phyloP scores from a whole-genome alignment of 2,329 filamentous ascomycete species.

The Fusarium multiceps region DNA sequence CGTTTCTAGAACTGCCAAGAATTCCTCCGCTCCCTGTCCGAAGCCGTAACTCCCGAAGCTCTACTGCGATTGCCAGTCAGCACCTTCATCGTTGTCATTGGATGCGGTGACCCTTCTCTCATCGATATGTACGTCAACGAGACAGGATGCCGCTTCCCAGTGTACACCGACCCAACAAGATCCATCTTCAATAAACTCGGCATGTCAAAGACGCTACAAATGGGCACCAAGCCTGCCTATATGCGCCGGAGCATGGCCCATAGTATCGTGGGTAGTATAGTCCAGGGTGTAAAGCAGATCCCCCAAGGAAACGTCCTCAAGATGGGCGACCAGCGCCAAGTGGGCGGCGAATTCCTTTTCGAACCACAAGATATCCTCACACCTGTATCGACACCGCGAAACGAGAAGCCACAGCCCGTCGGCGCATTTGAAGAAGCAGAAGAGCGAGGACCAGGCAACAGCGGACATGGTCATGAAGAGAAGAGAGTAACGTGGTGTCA shows the following conservation, averaged over 20 bases:
- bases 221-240: constrained; percentile 73
- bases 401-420: constrained; percentile 46
- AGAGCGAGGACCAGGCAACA: constrained; percentile 3
- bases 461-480: constrained; percentile 53
- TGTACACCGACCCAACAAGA: constrained; percentile 79
- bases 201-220: constrained; percentile 72
- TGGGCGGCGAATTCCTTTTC: constrained; percentile 84
- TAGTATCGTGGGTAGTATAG: constrained; percentile 62
- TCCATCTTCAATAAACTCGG: constrained; percentile 74
- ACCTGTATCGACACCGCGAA: constrained; percentile 58
- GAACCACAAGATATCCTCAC: constrained; percentile 63
- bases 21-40: constrained; percentile 72
- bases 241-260: constrained; percentile 66
- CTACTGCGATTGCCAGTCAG: constrained; percentile 63
- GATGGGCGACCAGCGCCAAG: constrained; percentile 74
- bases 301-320: constrained; percentile 68
- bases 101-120: constrained; percentile 75
- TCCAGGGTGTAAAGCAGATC: constrained; percentile 70
- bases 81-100: constrained; percentile 76
- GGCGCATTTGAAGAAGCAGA: constrained; percentile 36
- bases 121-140: constrained; percentile 74
- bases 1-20: constrained; percentile 76
- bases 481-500: constrained; percentile 82
- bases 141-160: constrained; percentile 75
- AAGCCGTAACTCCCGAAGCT: constrained; percentile 64